A percentile compares a stretch with the other conserved stretches of the same genome.
Evolutionary conservation across 1,284 basidiomycete genomes (phyloP).

Genomic region (Hymenochaete sp.): DNA sequence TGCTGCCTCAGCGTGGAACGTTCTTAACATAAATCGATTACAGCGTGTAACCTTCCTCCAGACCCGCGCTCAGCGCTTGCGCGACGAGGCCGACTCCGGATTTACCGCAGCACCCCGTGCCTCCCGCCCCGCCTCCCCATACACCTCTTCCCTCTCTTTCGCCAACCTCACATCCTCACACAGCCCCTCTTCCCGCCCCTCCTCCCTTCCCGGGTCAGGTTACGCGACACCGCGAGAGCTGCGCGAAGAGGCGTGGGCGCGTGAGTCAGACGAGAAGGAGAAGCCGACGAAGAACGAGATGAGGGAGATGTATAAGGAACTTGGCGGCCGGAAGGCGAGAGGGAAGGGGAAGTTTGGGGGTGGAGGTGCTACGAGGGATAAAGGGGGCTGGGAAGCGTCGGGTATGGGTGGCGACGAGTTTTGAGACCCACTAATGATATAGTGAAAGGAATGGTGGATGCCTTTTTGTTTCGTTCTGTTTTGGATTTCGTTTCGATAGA

Average conservation of each 20-base stretch:
- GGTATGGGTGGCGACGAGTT: slow-evolving; percentile 19
- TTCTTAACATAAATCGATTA: no score
- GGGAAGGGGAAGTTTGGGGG: slow-evolving; percentile 57
- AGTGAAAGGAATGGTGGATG: no score
- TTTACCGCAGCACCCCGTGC: slow-evolving; percentile 29
- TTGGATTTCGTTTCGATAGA: no score
- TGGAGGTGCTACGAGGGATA: slow-evolving; percentile 54
- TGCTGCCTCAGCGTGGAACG: no score
- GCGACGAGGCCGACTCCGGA: slow-evolving; percentile 32
- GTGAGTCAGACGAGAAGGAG: slow-evolving; percentile 43
- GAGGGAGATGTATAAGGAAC: slow-evolving; percentile 82
- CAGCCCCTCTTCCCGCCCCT: slow-evolving; percentile 35
- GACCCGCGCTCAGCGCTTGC: slow-evolving; percentile 35
- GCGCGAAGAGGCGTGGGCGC: slow-evolving; percentile 65
- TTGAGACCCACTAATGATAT: no score
- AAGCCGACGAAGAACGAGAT: slow-evolving; percentile 72
- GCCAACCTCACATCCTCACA: slow-evolving; percentile 13
- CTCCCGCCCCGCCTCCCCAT: slow-evolving; percentile 23
- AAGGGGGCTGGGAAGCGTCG: slow-evolving; percentile 53
- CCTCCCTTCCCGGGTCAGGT: slow-evolving; percentile 52
- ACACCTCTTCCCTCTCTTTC: slow-evolving; percentile 18
- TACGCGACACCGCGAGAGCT: slow-evolving; percentile 71
- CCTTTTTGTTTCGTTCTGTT: no score
- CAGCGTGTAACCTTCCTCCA: slow-evolving; percentile 54
- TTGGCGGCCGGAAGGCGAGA: slow-evolving; percentile 71